Evolutionary conservation across 371 early-diverging fungal species (phyloP).

Genomic region (Mortierella sp.): DNA sequence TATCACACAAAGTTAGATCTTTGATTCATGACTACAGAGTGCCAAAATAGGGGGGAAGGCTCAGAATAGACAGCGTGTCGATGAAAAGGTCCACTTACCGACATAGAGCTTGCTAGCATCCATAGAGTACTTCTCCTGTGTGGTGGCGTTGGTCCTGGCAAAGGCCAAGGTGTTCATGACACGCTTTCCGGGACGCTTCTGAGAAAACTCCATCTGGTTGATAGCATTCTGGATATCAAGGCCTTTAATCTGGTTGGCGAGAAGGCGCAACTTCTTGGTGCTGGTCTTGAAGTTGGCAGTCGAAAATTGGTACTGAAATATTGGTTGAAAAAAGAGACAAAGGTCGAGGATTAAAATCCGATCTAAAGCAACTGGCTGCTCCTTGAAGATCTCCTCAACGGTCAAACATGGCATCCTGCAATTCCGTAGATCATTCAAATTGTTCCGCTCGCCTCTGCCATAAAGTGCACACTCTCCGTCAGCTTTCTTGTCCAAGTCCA

Average conservation of each 20-base stretch:
- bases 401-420: not conserved
- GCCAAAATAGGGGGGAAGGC: not conserved
- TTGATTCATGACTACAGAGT: too few species aligned
- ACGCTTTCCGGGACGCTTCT: conserved; percentile 82
- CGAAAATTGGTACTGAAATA: conserved; percentile 74
- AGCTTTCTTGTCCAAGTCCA: not conserved
- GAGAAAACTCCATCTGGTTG: conserved; percentile 88
- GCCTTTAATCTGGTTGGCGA: conserved; percentile 89
- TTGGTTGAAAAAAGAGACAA: not conserved
- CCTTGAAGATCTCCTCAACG: not conserved
- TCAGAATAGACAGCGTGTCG: not conserved
- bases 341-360: not conserved
- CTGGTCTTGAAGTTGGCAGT: conserved; percentile 82
- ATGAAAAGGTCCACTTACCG: conserved; percentile 46
- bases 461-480: not conserved
- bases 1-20: not conserved
- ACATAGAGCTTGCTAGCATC: conserved; percentile 69
- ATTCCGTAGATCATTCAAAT: not conserved
- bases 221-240: conserved; percentile 86
- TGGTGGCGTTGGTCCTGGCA: conserved; percentile 79
- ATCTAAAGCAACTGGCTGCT: not conserved
- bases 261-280: conserved; percentile 86
- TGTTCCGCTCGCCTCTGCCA: not conserved
- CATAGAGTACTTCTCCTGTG: conserved; percentile 75
- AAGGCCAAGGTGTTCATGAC: conserved; percentile 80